These are phyloP conservation scores for Sclerotinia sclerotiorum DNA, from an alignment of 2,329 filamentous ascomycete genomes.

Conservation along the genomic window DNA sequence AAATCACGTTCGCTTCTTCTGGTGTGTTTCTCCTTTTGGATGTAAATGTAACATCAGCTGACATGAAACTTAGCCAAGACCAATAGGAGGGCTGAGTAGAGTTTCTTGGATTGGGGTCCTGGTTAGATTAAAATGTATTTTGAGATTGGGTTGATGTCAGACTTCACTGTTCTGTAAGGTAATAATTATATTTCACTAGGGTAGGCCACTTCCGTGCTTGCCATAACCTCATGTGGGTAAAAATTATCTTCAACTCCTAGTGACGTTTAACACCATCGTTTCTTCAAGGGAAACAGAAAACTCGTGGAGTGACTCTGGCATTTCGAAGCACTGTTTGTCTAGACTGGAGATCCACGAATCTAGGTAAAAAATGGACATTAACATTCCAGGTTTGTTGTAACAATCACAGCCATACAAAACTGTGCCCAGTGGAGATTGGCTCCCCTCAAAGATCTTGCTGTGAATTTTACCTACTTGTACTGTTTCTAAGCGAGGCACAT, in stretches of 20 bases:
- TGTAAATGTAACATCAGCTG: slow-evolving; percentile 19
- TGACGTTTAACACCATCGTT: background rate
- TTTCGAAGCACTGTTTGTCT: background rate
- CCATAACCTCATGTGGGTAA: background rate
- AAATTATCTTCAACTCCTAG: background rate
- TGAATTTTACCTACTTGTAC: background rate
- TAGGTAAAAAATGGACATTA: background rate
- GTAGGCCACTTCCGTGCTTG: background rate
- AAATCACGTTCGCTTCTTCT: background rate
- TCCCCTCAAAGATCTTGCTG: background rate
- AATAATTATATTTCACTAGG: slow-evolving; percentile 2
- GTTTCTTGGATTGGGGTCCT: background rate
- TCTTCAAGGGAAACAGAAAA: background rate
- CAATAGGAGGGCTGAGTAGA: background rate
- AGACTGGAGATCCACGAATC: background rate
- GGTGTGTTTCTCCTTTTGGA: slow-evolving; percentile 2
- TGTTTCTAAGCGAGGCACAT: background rate
- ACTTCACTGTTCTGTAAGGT: background rate
- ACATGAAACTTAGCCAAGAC: slow-evolving; percentile 10
- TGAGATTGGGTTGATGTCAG: slow-evolving; percentile 8
- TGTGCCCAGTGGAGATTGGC: background rate
- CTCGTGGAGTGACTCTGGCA: background rate
- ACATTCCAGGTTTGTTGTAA: background rate
- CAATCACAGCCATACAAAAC: background rate
- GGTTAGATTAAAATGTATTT: slow-evolving; percentile 5